A percentile compares a stretch with the other conserved stretches of the same genome.
These are phyloP conservation scores for Monoraphidium neglectum DNA, from an alignment of 139 green algal genomes.

Conservation along the genomic window DNA sequence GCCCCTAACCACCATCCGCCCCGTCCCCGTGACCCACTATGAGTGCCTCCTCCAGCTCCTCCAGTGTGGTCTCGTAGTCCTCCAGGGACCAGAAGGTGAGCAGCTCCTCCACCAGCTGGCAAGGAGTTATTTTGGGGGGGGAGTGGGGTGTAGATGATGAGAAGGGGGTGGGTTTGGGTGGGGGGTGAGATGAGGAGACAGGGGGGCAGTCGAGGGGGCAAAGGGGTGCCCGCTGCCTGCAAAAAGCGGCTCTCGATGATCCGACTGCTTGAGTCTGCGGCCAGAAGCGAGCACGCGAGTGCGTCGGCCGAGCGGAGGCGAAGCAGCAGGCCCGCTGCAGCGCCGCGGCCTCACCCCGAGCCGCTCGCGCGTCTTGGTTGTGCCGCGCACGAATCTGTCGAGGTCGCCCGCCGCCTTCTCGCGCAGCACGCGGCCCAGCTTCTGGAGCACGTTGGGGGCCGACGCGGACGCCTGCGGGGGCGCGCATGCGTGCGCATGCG, in stretches of 20 bases:
- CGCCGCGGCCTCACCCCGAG: slow-evolving; percentile 68
- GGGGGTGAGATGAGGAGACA: neutral
- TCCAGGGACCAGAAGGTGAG: slow-evolving; percentile 93
- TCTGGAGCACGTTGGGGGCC: slow-evolving; percentile 51
- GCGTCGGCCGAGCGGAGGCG: neutral
- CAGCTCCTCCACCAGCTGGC: slow-evolving; percentile 93
- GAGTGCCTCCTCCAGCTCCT: slow-evolving; percentile 95
- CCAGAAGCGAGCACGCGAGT: neutral
- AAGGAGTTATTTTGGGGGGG: neutral
- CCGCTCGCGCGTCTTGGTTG: slow-evolving; percentile 87
- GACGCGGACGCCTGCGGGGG: neutral
- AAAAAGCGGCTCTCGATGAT: no score
- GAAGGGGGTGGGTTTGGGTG: neutral
- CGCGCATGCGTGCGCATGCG: no score
- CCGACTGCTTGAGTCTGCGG: no score
- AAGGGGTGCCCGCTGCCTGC: no score
- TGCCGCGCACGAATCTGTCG: slow-evolving; percentile 87
- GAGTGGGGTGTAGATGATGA: neutral
- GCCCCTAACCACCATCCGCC: neutral
- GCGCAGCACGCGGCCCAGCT: slow-evolving; percentile 85
- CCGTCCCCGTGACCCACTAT: slow-evolving; percentile 55
- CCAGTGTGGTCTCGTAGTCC: slow-evolving; percentile 86
- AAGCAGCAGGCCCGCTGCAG: neutral
- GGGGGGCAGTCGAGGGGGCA: neutral
- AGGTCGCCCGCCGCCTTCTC: slow-evolving; percentile 91